A percentile compares a stretch with the other conserved stretches of the same genome.
These are phyloP conservation scores for Tephrocybe sp. DNA, from an alignment of 768 basidiomycete species.

Conservation along the genomic window DNA sequence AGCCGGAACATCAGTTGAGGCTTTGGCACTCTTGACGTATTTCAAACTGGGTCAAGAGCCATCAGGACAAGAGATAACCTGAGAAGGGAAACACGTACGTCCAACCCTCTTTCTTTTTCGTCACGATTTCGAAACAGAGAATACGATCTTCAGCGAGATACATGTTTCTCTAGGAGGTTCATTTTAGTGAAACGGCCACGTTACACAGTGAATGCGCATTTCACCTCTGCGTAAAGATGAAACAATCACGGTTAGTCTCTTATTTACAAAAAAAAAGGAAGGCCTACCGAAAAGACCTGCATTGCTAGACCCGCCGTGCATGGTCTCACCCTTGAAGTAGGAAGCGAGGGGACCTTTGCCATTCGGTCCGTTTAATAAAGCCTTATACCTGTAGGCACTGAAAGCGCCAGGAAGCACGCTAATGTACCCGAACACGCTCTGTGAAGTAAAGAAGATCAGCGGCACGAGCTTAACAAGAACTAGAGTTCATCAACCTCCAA, in stretches of 20 bases:
- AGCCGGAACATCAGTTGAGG: constrained; percentile 94
- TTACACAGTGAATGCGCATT: neutral
- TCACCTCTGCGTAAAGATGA: constrained; percentile 15
- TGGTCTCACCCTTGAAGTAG: constrained; percentile 91
- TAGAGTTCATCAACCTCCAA: constrained; percentile 60
- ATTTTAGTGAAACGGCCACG: constrained; percentile 16
- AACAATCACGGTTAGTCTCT: neutral
- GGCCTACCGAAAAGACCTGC: constrained; percentile 68
- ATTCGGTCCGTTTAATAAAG: constrained; percentile 81
- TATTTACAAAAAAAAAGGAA: neutral
- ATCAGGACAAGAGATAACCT: constrained; percentile 3
- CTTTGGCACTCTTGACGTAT: constrained; percentile 93
- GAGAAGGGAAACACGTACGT: constrained; percentile 49
- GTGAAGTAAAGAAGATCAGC: neutral
- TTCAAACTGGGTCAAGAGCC: constrained; percentile 49
- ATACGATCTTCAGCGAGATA: constrained; percentile 91
- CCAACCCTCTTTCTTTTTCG: constrained; percentile 84
- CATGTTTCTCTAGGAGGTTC: constrained; percentile 71
- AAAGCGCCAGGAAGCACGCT: constrained; percentile 91
- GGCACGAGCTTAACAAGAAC: neutral
- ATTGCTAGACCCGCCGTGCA: constrained; percentile 63
- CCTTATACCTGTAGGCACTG: constrained; percentile 88
- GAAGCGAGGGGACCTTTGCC: constrained; percentile 89
- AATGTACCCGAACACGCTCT: constrained; percentile 86
- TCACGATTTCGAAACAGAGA: constrained; percentile 91